Percentiles rank a stretch among this genome's conserved stretches.
These are phyloP conservation scores for Physcomitrium patens DNA, from an alignment of 225 moss, liverwort and hornwort species.

Conservation along the genomic window DNA sequence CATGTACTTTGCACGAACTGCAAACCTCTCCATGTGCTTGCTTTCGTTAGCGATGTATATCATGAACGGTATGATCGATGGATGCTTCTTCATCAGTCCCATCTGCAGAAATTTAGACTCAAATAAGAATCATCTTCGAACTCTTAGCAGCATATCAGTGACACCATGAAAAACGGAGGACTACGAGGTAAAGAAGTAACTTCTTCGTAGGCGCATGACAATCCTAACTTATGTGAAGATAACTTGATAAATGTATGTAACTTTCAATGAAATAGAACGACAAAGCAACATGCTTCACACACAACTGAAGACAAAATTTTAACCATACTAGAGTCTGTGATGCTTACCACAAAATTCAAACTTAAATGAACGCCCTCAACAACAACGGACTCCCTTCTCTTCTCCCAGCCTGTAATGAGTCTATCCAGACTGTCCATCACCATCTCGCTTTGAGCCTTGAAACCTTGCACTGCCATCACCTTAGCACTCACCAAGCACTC, in stretches of 20 bases:
- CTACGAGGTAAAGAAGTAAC: too few relatives aligned
- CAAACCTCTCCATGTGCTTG: constrained; percentile 94
- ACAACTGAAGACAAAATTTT: neutral
- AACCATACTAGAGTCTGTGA: neutral
- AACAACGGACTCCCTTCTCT: constrained; percentile 90
- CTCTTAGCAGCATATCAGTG: neutral
- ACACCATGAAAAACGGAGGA: neutral
- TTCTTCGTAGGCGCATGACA: neutral
- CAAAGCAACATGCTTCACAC: neutral
- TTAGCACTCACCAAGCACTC: constrained; percentile 79
- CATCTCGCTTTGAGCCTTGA: constrained; percentile 99
- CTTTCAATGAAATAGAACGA: neutral
- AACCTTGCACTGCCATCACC: constrained; percentile 90
- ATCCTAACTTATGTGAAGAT: neutral
- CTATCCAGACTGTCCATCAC: constrained; percentile 96
- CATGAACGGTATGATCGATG: constrained; percentile 96
- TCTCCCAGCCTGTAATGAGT: constrained; percentile 91
- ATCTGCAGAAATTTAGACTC: constrained; percentile 50
- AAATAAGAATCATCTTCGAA: constrained; percentile 21
- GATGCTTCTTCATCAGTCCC: constrained; percentile 99
- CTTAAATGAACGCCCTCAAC: constrained; percentile 97
- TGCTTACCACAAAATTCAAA: constrained; percentile 86
- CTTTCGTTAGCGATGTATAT: constrained; percentile 89
- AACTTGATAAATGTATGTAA: constrained; percentile 5
- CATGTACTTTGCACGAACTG: constrained; percentile 99